Evolutionary conservation across 306 rosid genomes (phyloP).

Genomic region (Malus sylvestris): DNA sequence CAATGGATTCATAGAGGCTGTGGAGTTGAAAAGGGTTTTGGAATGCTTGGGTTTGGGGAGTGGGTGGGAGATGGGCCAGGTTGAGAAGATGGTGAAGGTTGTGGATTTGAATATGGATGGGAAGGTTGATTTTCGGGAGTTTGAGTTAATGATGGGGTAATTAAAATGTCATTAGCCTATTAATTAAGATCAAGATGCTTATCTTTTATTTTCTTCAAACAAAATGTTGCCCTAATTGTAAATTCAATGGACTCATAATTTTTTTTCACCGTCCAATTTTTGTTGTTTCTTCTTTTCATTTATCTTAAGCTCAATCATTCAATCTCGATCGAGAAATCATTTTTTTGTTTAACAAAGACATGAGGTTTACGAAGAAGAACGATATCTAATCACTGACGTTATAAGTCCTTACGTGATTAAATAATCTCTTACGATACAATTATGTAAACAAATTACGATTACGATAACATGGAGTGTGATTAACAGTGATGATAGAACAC

Average conservation of each 20-base stretch:
- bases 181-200: background rate
- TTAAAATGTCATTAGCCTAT: background rate
- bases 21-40: conserved; percentile 88
- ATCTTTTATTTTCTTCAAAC: background rate
- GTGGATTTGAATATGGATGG: conserved; percentile 88
- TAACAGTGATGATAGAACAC: background rate
- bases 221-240: background rate
- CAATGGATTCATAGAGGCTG: conserved; percentile 74
- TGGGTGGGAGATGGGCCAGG: conserved; percentile 72
- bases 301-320: background rate
- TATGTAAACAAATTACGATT: too few species aligned
- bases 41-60: conserved; percentile 78
- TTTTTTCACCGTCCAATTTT: background rate
- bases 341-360: background rate
- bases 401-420: background rate
- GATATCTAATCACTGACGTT: background rate
- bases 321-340: too few species aligned
- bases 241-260: background rate
- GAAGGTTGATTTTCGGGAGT: conserved; percentile 79
- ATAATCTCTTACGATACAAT: background rate
- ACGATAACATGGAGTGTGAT: background rate
- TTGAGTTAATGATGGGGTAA: conserved; percentile 69
- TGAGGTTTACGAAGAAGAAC: too few species aligned
- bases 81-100: conserved; percentile 70
- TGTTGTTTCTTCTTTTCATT: background rate